Evolutionary conservation across 164 flowering plant species (phyloP).

Genomic region (Malania oleifera): DNA sequence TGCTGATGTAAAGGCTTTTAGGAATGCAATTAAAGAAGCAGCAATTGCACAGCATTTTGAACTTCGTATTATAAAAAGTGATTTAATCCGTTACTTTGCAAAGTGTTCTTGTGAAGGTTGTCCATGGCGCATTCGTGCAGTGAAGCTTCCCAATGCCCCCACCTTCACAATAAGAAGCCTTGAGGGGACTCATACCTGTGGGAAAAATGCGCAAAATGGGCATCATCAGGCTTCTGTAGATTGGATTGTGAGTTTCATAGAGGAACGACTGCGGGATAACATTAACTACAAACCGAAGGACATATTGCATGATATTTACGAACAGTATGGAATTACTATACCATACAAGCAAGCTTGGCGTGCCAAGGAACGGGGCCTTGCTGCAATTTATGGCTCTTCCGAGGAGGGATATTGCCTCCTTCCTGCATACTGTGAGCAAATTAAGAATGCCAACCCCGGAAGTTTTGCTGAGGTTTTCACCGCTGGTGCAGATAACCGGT

Average conservation of each 20-base stretch:
- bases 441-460: constrained; percentile 65
- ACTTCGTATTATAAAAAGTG: constrained; percentile 70
- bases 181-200: constrained; percentile 81
- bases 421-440: constrained; percentile 67
- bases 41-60: constrained; percentile 90
- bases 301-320: constrained; percentile 67
- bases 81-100: constrained; percentile 70
- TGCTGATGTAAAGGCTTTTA: constrained; percentile 73
- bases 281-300: constrained; percentile 86
- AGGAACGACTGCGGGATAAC: constrained; percentile 58
- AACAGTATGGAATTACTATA: constrained; percentile 71
- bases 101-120: constrained; percentile 84
- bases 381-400: constrained; percentile 74
- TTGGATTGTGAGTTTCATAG: constrained; percentile 78
- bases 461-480: constrained; percentile 65
- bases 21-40: constrained; percentile 73
- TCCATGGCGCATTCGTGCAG: constrained; percentile 91
- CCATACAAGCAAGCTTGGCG: constrained; percentile 97
- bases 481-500: constrained; percentile 55
- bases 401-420: constrained; percentile 80
- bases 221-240: constrained; percentile 91
- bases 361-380: constrained; percentile 74
- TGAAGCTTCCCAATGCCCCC: constrained; percentile 66
- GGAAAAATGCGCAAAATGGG: constrained; percentile 57
- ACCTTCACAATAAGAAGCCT: constrained; percentile 75